A percentile compares a stretch with the other conserved stretches of the same genome.
Evolutionary conservation across 192 early-diverging fungal genomes (phyloP).

Genomic region (Gonapodya prolifera): DNA sequence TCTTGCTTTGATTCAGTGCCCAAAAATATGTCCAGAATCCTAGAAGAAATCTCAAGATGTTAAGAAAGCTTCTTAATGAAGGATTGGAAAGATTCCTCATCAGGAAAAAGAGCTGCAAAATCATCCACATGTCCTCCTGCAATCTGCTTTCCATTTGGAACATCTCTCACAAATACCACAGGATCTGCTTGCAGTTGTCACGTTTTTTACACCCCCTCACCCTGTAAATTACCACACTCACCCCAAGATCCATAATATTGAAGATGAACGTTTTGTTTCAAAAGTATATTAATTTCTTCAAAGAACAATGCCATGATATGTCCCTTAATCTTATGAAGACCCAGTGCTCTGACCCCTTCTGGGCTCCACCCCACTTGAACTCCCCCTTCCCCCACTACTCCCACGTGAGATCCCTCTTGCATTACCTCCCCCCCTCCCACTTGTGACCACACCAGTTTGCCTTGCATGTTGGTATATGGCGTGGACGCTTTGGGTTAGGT

Average conservation of each 20-base stretch:
- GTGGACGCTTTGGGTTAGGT: not conserved
- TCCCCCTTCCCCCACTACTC: not conserved
- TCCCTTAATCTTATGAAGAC: too few species aligned
- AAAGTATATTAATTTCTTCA: too few species aligned
- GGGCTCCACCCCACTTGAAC: not conserved
- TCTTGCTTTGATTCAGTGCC: not conserved
- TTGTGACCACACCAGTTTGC: not conserved
- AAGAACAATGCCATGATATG: too few species aligned
- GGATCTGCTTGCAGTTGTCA: not conserved
- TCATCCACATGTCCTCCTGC: not conserved
- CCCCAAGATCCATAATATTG: too few species aligned
- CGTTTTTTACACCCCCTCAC: too few species aligned
- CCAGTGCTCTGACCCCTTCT: not conserved
- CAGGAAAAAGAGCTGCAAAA: not conserved
- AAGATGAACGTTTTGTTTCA: too few species aligned
- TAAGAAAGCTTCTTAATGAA: not conserved
- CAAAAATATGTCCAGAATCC: not conserved
- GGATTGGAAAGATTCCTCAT: not conserved
- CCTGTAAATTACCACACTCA: too few species aligned
- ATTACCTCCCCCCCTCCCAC: not conserved
- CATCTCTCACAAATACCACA: not conserved
- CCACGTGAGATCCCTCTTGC: not conserved
- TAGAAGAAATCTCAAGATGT: not conserved
- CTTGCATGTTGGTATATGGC: not conserved
- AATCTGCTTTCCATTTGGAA: not conserved